Percentiles rank a stretch among this genome's conserved stretches.
Conservation (phyloP, 768 basidiomycete genomes). For the Udeniomyces megalosporus region DNA sequence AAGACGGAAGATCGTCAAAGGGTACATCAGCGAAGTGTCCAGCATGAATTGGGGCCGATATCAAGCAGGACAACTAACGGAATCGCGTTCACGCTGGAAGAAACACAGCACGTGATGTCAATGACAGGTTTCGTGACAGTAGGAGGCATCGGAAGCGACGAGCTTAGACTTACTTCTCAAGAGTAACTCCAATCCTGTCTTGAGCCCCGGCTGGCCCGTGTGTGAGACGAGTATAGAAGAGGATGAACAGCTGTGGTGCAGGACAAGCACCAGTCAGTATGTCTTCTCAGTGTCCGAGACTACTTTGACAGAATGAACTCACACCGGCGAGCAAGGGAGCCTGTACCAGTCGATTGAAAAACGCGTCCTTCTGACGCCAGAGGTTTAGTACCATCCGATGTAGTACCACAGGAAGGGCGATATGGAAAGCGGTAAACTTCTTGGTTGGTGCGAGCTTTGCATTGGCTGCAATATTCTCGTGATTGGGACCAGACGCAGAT, state of each 20-base stretch:
- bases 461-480: background rate
- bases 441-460: background rate
- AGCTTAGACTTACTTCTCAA: too few species aligned
- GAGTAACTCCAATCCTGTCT: constrained; percentile 31
- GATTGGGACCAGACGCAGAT: background rate
- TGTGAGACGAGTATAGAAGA: constrained; percentile 31
- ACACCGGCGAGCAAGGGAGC: background rate
- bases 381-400: constrained; percentile 32
- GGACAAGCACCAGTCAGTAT: too few species aligned
- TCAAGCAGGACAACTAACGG: too few species aligned
- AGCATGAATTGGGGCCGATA: background rate
- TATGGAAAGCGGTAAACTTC: constrained; percentile 25
- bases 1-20: too few species aligned
- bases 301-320: background rate
- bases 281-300: background rate
- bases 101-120: too few species aligned
- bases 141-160: too few species aligned
- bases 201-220: constrained; percentile 32
- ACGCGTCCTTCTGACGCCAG: constrained; percentile 31
- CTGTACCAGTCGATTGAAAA: constrained; percentile 4
- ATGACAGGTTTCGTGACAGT: too few species aligned
- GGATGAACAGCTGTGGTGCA: constrained; percentile 20
- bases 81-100: constrained; percentile 25
- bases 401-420: constrained; percentile 32
- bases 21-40: too few species aligned